Conservation (phyloP, 768 basidiomycete species). For the Mrakia blollopis region DNA sequence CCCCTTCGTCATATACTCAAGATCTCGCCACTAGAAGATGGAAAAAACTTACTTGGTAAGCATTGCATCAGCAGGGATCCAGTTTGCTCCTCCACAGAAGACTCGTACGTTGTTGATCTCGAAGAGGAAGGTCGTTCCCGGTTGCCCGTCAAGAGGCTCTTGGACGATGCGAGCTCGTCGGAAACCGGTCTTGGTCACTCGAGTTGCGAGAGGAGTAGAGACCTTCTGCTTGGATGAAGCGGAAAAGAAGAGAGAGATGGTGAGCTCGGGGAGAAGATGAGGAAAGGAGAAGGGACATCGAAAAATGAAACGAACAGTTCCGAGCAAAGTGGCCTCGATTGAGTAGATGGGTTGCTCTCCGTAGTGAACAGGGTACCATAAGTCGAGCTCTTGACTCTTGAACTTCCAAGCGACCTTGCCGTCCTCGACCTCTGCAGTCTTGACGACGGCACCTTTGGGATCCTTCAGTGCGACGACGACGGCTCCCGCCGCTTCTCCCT, state of each 20-base stretch:
- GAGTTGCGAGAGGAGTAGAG: conserved; percentile 49
- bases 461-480: conserved; percentile 50
- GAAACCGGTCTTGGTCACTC: conserved; percentile 64
- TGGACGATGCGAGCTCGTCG: conserved; percentile 73
- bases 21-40: not conserved
- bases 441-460: conserved; percentile 52
- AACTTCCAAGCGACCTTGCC: conserved; percentile 52
- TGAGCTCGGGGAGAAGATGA: conserved; percentile 35
- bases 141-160: conserved; percentile 67
- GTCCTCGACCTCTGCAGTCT: conserved; percentile 42
- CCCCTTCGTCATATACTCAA: not conserved
- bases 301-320: conserved; percentile 49
- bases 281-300: conserved; percentile 39
- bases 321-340: conserved; percentile 54
- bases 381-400: conserved; percentile 54
- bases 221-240: conserved; percentile 29
- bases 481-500: not conserved
- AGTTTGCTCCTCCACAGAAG: conserved; percentile 80
- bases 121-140: conserved; percentile 80
- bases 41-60: conserved; percentile 67
- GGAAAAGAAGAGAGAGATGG: conserved; percentile 45
- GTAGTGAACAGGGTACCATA: conserved; percentile 62
- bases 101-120: conserved; percentile 82
- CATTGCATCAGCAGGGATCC: conserved; percentile 93
- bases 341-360: conserved; percentile 75